These are phyloP conservation scores for Tetragonia tetragonoides DNA, from an alignment of 148 eudicot genomes.

Conservation along the genomic window DNA sequence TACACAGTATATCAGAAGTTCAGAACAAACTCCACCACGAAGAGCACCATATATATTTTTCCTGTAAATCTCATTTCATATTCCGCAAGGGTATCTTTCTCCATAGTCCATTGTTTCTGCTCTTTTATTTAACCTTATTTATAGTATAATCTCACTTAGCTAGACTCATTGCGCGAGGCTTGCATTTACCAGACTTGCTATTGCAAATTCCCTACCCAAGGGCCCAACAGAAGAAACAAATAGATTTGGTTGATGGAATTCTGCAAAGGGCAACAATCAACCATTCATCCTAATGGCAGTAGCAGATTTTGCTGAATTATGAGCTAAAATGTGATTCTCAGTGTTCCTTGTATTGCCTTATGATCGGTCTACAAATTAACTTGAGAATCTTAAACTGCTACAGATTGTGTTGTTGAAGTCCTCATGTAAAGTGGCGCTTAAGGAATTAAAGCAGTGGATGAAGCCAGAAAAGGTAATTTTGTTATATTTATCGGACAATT, in stretches of 20 bases:
- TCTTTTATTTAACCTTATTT: conserved; percentile 22
- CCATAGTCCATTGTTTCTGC: neutral
- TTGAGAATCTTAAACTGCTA: neutral
- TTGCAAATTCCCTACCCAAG: neutral
- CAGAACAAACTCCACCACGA: no score
- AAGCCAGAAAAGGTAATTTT: conserved; percentile 45
- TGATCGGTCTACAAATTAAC: conserved; percentile 6
- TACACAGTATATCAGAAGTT: no score
- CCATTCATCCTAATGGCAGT: neutral
- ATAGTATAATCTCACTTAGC: conserved; percentile 6
- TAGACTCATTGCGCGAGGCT: neutral
- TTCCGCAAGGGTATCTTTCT: neutral
- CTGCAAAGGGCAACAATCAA: neutral
- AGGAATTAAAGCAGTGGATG: conserved; percentile 51
- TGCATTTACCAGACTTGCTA: neutral
- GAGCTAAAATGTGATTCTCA: neutral
- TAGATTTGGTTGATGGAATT: neutral
- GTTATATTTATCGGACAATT: neutral
- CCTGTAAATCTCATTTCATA: neutral
- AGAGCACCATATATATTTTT: no score
- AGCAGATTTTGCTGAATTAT: neutral
- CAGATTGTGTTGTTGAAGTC: conserved; percentile 26
- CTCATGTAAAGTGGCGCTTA: conserved; percentile 46
- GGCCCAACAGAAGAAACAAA: neutral
- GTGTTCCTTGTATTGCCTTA: neutral